Evolutionary conservation across 2,329 filamentous ascomycete genomes (phyloP).

Genomic region (Monosporascus cannonballus): DNA sequence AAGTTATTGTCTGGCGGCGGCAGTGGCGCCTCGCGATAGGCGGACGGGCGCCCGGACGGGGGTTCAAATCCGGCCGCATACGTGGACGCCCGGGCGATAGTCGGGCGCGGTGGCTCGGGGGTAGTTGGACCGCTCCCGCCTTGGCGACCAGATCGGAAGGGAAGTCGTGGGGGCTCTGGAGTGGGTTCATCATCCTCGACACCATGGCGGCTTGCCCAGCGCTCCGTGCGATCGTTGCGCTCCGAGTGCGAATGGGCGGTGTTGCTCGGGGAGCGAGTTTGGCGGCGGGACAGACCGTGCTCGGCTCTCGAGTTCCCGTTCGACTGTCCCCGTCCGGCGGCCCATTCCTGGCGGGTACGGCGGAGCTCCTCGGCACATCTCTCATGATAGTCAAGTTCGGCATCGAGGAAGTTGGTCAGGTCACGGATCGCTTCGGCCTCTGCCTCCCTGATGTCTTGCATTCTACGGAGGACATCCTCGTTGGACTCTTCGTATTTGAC

Average conservation of each 20-base stretch:
- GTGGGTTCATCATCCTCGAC: constrained; percentile 28
- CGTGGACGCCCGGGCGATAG: constrained; percentile 21
- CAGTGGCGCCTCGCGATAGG: constrained; percentile 23
- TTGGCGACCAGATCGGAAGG: constrained; percentile 34
- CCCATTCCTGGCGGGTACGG: constrained; percentile 43
- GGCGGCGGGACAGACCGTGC: constrained; percentile 15
- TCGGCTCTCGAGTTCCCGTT: constrained; percentile 17
- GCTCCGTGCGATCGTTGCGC: constrained; percentile 31
- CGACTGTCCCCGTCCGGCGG: constrained; percentile 17
- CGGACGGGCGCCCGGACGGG: constrained; percentile 10
- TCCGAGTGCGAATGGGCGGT: constrained; percentile 38
- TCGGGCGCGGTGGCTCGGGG: constrained; percentile 21
- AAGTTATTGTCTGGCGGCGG: constrained; percentile 15
- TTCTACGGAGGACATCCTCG: constrained; percentile 84
- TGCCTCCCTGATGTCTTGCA: constrained; percentile 94
- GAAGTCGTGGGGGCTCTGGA: constrained; percentile 36
- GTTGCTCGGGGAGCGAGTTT: constrained; percentile 39
- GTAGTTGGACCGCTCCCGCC: constrained; percentile 18
- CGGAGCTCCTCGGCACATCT: constrained; percentile 78
- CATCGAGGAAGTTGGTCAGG: constrained; percentile 75
- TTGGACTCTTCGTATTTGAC: constrained; percentile 94
- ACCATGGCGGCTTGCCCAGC: constrained; percentile 24
- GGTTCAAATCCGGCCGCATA: constrained; percentile 14
- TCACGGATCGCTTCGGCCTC: constrained; percentile 79
- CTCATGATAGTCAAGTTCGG: constrained; percentile 87